Conservation (phyloP, 306 rosid genomes). For the Vicia villosa region DNA sequence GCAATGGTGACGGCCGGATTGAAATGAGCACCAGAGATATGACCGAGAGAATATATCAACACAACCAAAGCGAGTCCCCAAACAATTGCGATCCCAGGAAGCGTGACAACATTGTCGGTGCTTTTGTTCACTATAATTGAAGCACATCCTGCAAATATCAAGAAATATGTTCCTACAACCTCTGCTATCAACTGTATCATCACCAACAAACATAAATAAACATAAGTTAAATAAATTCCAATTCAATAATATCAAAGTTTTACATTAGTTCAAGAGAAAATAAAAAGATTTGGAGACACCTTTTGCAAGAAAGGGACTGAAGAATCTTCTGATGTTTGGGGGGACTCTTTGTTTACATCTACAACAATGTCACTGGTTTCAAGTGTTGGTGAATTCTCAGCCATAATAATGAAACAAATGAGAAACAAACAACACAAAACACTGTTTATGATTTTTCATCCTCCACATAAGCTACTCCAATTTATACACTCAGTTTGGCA, state of each 20-base stretch:
- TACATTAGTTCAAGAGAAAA: not conserved
- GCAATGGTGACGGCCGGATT: conserved; percentile 93
- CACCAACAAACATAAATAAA: conserved; percentile 16
- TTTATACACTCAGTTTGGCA: conserved; percentile 47
- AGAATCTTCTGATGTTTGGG: conserved; percentile 27
- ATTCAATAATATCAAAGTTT: no score
- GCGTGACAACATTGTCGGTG: conserved; percentile 45
- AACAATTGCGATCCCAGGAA: conserved; percentile 62
- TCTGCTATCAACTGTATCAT: conserved; percentile 69
- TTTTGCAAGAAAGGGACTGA: conserved; percentile 67
- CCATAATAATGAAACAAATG: conserved; percentile 46
- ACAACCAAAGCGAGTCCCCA: conserved; percentile 82
- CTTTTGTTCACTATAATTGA: conserved; percentile 62
- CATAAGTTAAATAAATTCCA: not conserved
- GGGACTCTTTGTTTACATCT: conserved; percentile 43
- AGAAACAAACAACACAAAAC: conserved; percentile 11
- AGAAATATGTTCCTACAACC: conserved; percentile 71
- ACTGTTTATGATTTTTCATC: not conserved
- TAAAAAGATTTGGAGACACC: conserved; percentile 43
- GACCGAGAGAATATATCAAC: conserved; percentile 72
- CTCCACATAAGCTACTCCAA: conserved; percentile 24
- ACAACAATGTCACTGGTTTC: conserved; percentile 47
- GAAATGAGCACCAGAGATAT: conserved; percentile 88
- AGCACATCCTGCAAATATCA: conserved; percentile 80
- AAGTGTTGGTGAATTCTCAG: conserved; percentile 35